Evolutionary conservation across 2,329 filamentous ascomycete genomes (phyloP).

Genomic region (Colletotrichum plurivorum): DNA sequence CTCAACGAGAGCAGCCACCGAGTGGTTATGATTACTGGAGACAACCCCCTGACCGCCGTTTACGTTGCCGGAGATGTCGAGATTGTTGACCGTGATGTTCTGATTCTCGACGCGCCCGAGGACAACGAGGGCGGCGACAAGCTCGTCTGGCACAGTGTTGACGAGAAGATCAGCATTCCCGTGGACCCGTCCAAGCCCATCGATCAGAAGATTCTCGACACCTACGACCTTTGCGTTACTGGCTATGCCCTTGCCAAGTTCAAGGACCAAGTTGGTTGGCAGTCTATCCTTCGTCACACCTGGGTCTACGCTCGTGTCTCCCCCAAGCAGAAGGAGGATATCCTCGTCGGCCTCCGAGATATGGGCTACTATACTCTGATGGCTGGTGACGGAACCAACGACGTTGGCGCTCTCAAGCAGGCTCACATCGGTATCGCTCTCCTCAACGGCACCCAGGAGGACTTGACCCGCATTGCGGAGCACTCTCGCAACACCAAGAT

Average conservation of each 20-base stretch:
- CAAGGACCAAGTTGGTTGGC: slow-evolving; percentile 82
- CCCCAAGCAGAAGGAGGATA: slow-evolving; percentile 98
- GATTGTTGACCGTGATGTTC: slow-evolving; percentile 94
- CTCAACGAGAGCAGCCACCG: slow-evolving; percentile 99
- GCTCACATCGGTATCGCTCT: slow-evolving; percentile 97
- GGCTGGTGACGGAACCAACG: slow-evolving; percentile 98
- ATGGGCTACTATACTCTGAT: slow-evolving; percentile 98
- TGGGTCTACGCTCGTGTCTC: slow-evolving; percentile 99
- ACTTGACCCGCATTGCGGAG: slow-evolving; percentile 91
- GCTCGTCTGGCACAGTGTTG: slow-evolving; percentile 94
- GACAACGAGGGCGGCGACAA: slow-evolving; percentile 85
- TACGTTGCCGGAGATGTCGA: slow-evolving; percentile 97
- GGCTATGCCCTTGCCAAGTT: slow-evolving; percentile 94
- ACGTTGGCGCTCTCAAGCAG: slow-evolving; percentile 97
- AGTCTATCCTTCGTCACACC: slow-evolving; percentile 84
- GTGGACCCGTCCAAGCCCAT: slow-evolving; percentile 88
- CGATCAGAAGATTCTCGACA: slow-evolving; percentile 83
- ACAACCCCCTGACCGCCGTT: slow-evolving; percentile 96
- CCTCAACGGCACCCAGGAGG: slow-evolving; percentile 93
- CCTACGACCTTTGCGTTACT: slow-evolving; percentile 95
- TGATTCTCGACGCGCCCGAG: slow-evolving; percentile 96
- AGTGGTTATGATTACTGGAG: slow-evolving; percentile 98
- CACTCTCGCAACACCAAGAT: slow-evolving; percentile 96
- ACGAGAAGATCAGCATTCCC: slow-evolving; percentile 88
- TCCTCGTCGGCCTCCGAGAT: slow-evolving; percentile 95